Percentiles rank a stretch among this genome's conserved stretches.
These are phyloP conservation scores for Harrya chromipes DNA, from an alignment of 768 basidiomycete species.

Conservation along the genomic window DNA sequence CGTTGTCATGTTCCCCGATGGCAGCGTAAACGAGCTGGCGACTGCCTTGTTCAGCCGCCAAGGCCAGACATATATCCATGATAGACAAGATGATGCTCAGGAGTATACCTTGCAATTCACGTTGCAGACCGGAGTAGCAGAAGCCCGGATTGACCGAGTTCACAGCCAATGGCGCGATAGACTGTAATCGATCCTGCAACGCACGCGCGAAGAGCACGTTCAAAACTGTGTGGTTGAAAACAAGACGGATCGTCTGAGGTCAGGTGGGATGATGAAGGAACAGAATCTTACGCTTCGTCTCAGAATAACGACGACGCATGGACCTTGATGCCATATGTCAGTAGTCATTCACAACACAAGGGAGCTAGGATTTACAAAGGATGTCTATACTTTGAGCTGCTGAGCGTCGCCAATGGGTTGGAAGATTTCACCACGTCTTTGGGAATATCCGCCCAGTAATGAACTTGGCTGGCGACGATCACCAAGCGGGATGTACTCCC, in stretches of 20 bases:
- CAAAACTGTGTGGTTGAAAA: slow-evolving; percentile 19
- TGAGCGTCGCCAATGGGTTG: slow-evolving; percentile 27
- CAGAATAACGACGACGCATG: slow-evolving; percentile 20
- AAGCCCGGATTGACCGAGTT: slow-evolving; percentile 30
- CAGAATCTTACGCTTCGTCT: slow-evolving; percentile 26
- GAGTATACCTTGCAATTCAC: not conserved
- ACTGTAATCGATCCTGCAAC: slow-evolving; percentile 21
- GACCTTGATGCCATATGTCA: slow-evolving; percentile 7
- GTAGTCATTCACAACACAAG: not conserved
- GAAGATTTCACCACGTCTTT: slow-evolving; percentile 19
- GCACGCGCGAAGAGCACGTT: slow-evolving; percentile 31
- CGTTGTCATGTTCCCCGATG: slow-evolving; percentile 21
- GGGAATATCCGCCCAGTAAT: slow-evolving; percentile 17
- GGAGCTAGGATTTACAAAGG: slow-evolving; percentile 8
- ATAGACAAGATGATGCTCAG: not conserved
- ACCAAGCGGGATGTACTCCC: slow-evolving; percentile 27
- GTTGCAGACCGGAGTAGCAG: slow-evolving; percentile 27
- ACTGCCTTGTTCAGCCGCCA: slow-evolving; percentile 32
- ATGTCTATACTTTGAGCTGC: slow-evolving; percentile 17
- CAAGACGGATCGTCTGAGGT: not conserved
- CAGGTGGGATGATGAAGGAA: not conserved
- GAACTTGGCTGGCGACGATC: slow-evolving; percentile 30
- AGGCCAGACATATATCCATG: slow-evolving; percentile 9
- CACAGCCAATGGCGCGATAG: slow-evolving; percentile 21
- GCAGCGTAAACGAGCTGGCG: slow-evolving; percentile 35